Conservation (phyloP, 2,329 filamentous ascomycete genomes). For the Penicillium crustosum region DNA sequence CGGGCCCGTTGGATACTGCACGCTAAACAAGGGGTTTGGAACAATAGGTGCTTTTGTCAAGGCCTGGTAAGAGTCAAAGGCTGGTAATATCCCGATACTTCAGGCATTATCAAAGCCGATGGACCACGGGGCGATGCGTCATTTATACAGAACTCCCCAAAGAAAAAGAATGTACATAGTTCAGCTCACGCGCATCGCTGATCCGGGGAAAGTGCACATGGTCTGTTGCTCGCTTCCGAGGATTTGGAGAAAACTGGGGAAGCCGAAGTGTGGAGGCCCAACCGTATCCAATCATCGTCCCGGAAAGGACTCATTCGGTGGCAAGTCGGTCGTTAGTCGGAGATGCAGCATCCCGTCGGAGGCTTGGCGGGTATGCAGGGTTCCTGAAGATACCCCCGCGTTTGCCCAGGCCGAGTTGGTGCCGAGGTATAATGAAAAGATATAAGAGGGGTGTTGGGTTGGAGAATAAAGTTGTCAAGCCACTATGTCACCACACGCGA, state of each 20-base stretch:
- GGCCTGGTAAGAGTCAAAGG: background rate
- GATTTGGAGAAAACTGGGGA: conserved; percentile 14
- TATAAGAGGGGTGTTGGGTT: conserved; percentile 2
- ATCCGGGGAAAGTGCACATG: conserved; percentile 13
- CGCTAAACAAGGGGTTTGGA: background rate
- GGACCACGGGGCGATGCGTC: background rate
- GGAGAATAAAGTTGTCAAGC: background rate
- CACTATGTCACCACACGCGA: conserved; percentile 22
- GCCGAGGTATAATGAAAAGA: background rate
- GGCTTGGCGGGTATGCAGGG: conserved; percentile 6
- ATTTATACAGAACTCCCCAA: conserved; percentile 7
- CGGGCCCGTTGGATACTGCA: background rate
- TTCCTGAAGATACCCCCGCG: background rate
- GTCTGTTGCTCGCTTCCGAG: background rate
- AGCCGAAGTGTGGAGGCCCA: conserved; percentile 6
- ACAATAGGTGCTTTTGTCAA: background rate
- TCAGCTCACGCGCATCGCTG: background rate
- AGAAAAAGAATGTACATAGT: background rate
- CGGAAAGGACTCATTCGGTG: conserved; percentile 4
- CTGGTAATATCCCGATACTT: background rate
- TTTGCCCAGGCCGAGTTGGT: conserved; percentile 2
- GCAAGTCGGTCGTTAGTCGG: conserved; percentile 18
- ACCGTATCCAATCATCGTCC: conserved; percentile 2
- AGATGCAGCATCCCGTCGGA: background rate
- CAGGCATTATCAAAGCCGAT: background rate